Percentiles rank a stretch among this genome's conserved stretches.
phyloP scores from a whole-genome alignment of 2,329 filamentous ascomycete genomes.

The Conoideocrella luteorostrata region DNA sequence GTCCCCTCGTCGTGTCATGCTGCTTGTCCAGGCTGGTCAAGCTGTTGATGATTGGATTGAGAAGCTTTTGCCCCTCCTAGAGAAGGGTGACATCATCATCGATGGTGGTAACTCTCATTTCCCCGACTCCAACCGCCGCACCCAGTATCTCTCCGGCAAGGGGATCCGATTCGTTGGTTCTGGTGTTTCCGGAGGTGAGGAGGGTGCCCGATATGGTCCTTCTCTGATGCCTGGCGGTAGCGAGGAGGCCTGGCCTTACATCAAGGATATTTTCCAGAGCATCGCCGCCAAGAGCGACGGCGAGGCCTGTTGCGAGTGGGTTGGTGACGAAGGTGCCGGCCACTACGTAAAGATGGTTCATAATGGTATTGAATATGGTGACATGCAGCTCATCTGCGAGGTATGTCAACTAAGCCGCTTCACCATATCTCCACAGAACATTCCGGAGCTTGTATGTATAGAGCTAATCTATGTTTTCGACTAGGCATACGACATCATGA shows the following conservation, averaged over 20 bases:
- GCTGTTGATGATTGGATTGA: conserved; percentile 99
- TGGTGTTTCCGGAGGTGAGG: conserved; percentile 98
- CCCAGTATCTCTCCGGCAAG: conserved; percentile 79
- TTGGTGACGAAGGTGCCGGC: conserved; percentile 97
- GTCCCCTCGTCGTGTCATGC: conserved; percentile 94
- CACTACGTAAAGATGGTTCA: conserved; percentile 99
- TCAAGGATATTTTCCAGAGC: conserved; percentile 98
- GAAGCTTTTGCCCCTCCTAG: conserved; percentile 76
- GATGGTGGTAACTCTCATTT: conserved; percentile 98
- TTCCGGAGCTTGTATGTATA: no score
- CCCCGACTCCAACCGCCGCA: conserved; percentile 97
- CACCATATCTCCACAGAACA: neutral
- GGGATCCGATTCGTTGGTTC: conserved; percentile 92
- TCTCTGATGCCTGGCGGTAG: conserved; percentile 99
- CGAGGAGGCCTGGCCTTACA: conserved; percentile 94
- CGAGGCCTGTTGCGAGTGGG: conserved; percentile 99
- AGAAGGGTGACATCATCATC: conserved; percentile 94
- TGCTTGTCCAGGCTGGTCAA: conserved; percentile 97
- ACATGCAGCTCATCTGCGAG: conserved; percentile 99
- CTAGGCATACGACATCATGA: conserved; percentile 98
- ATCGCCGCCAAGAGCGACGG: conserved; percentile 96
- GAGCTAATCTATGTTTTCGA: conserved; percentile 1
- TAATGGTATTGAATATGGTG: conserved; percentile 99
- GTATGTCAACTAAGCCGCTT: conserved; percentile 42
- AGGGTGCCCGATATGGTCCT: conserved; percentile 95